Percentiles rank a stretch among this genome's conserved stretches.
Evolutionary conservation across 176 grass and related monocot genomes (phyloP).

Genomic region (Eragrostis curvula): DNA sequence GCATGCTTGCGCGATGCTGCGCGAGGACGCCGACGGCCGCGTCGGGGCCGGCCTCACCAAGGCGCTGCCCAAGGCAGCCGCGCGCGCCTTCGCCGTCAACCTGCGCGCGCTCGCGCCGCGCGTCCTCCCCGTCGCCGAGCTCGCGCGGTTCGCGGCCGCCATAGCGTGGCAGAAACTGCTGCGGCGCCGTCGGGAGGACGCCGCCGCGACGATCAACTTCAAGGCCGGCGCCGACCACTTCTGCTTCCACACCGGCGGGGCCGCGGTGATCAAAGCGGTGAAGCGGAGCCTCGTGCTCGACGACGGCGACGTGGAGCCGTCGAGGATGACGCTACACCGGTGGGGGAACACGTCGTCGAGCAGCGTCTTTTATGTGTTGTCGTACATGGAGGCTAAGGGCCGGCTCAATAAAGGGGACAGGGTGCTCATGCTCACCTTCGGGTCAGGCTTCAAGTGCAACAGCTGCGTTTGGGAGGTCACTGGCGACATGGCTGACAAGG

Average conservation of each 20-base stretch:
- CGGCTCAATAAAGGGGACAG: conserved; percentile 53
- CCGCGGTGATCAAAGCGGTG: conserved; percentile 63
- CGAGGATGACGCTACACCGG: conserved; percentile 73
- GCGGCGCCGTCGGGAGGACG: too few relatives aligned
- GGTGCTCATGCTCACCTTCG: conserved; percentile 77
- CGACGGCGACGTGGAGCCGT: conserved; percentile 56
- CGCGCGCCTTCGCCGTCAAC: conserved; percentile 79
- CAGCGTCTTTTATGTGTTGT: conserved; percentile 75
- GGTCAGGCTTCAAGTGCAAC: conserved; percentile 79
- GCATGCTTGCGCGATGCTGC: conserved; percentile 56
- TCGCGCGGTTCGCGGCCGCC: too few relatives aligned
- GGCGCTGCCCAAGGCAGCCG: conserved; percentile 74
- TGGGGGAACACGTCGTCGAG: conserved; percentile 83
- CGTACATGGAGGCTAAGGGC: conserved; percentile 72
- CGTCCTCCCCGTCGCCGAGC: too few relatives aligned
- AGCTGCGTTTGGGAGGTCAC: conserved; percentile 77
- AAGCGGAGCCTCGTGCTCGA: conserved; percentile 53
- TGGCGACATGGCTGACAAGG: conserved; percentile 47
- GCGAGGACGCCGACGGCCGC: conserved; percentile 70
- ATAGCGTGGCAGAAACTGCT: too few relatives aligned
- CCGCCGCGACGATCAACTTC: conserved; percentile 48
- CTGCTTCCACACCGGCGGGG: conserved; percentile 75
- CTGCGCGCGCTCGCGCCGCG: conserved; percentile 16
- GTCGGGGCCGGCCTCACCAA: conserved; percentile 83
- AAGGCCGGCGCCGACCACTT: conserved; percentile 68